Evolutionary conservation across 345 rosid species (phyloP).

Genomic region (Gossypium rotundifolium): DNA sequence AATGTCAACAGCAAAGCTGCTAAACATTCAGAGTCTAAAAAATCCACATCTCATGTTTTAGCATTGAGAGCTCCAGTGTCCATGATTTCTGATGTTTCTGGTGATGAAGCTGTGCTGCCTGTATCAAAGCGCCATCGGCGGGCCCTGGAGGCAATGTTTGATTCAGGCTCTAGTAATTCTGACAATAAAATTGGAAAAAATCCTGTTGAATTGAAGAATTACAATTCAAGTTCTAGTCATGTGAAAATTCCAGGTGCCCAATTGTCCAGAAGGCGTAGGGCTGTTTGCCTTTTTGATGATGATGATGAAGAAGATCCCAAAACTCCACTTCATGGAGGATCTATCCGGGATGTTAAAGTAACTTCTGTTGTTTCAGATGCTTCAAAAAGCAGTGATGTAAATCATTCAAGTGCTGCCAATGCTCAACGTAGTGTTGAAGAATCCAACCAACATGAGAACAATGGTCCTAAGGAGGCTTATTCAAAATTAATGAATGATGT

Average conservation of each 20-base stretch:
- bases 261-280: conserved; percentile 60
- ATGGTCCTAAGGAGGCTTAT: conserved; percentile 26
- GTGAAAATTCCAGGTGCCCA: conserved; percentile 35
- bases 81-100: conserved; percentile 33
- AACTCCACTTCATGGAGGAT: conserved; percentile 81
- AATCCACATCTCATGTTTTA: conserved; percentile 22
- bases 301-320: conserved; percentile 61
- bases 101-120: conserved; percentile 59
- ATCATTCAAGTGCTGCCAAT: conserved; percentile 22
- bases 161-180: conserved; percentile 35
- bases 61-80: conserved; percentile 40
- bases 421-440: conserved; percentile 27
- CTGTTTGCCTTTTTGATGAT: conserved; percentile 62
- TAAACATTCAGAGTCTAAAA: conserved; percentile 25
- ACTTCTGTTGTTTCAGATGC: conserved; percentile 27
- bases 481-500: conserved; percentile 25
- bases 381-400: conserved; percentile 28
- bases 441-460: conserved; percentile 28
- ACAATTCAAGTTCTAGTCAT: conserved; percentile 25
- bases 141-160: conserved; percentile 53
- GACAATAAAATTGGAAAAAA: conserved; percentile 36
- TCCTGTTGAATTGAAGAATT: conserved; percentile 32
- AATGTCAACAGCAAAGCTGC: conserved; percentile 27
- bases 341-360: conserved; percentile 29
- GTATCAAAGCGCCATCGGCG: conserved; percentile 49